Evolutionary conservation across 208 protist genomes (phyloP).

Genomic region (Acanthamoeba castellanii): DNA sequence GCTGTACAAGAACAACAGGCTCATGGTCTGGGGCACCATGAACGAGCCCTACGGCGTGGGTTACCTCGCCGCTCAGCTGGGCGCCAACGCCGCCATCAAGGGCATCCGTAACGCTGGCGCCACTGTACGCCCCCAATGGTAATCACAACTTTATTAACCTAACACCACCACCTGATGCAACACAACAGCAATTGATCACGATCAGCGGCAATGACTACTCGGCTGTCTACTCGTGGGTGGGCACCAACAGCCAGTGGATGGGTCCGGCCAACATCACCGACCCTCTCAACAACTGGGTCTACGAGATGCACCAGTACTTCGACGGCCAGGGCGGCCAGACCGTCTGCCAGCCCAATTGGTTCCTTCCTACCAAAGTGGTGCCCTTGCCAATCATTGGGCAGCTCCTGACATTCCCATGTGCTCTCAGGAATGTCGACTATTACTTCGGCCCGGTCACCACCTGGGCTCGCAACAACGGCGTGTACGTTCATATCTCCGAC

Average conservation of each 20-base stretch:
- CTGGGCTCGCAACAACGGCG: not conserved
- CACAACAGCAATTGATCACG: not conserved
- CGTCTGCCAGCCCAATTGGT: constrained; percentile 12
- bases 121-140: not conserved
- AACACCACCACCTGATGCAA: too few species aligned
- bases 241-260: constrained; percentile 15
- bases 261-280: constrained; percentile 40
- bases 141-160: too few species aligned
- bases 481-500: not conserved
- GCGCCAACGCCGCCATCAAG: constrained; percentile 10
- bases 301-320: constrained; percentile 45
- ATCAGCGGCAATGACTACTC: not conserved
- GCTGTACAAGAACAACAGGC: not conserved
- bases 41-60: not conserved
- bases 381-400: too few species aligned
- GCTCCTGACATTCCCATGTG: too few species aligned
- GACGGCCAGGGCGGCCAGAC: not conserved
- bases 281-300: constrained; percentile 6
- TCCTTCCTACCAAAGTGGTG: too few species aligned
- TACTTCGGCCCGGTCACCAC: too few species aligned
- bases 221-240: not conserved
- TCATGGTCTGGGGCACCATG: not conserved
- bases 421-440: too few species aligned
- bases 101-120: not conserved
- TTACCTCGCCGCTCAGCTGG: not conserved